phyloP scores from a whole-genome alignment of 2,329 filamentous ascomycete species.

The Fusarium circinatum region DNA sequence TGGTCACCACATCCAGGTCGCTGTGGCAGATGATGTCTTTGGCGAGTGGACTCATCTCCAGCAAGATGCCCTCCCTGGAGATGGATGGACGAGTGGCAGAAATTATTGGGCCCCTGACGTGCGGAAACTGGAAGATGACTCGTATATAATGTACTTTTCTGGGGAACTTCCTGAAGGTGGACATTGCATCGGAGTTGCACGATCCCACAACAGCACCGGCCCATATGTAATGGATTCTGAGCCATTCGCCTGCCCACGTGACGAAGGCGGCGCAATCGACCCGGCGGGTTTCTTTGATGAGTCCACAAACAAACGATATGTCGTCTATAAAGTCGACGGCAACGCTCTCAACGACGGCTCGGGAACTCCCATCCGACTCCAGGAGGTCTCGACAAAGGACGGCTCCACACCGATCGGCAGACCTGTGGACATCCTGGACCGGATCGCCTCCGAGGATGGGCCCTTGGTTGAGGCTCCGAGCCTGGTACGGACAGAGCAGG shows the following conservation, averaged over 20 bases:
- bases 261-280: constrained; percentile 70
- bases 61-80: constrained; percentile 65
- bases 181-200: constrained; percentile 70
- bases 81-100: constrained; percentile 63
- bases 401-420: constrained; percentile 64
- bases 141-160: constrained; percentile 70
- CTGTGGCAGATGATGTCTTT: constrained; percentile 58
- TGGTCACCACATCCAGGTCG: constrained; percentile 64
- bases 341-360: constrained; percentile 61
- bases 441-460: constrained; percentile 54
- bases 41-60: constrained; percentile 60
- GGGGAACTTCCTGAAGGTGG: constrained; percentile 55
- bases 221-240: constrained; percentile 61
- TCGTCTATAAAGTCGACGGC: constrained; percentile 74
- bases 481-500: constrained; percentile 57
- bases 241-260: constrained; percentile 63
- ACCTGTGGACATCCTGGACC: constrained; percentile 59
- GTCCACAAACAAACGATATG: constrained; percentile 62
- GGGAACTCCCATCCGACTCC: constrained; percentile 67
- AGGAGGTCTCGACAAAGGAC: constrained; percentile 58
- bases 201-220: constrained; percentile 57
- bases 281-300: constrained; percentile 67
- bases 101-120: constrained; percentile 73
- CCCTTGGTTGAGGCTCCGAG: constrained; percentile 71
- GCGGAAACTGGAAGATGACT: constrained; percentile 57